Conservation (phyloP, 768 basidiomycete species). For the Pulveroboletus sp. region DNA sequence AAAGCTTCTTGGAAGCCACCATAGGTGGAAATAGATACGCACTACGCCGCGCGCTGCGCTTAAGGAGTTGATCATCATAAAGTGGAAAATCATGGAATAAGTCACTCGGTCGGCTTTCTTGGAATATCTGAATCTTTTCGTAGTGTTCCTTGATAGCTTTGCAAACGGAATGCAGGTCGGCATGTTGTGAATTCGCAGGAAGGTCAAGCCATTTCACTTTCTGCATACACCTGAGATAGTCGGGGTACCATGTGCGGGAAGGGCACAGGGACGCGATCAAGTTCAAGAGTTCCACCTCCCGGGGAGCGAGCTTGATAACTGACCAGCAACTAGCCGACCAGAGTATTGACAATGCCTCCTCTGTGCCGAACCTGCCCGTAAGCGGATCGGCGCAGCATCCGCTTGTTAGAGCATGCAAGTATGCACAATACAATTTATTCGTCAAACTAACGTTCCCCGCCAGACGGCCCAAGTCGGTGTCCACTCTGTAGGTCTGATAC, state of each 20-base stretch:
- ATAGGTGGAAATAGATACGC: conserved; percentile 7
- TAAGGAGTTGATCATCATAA: conserved; percentile 5
- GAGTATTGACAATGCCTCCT: conserved; percentile 40
- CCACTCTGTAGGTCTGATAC: conserved; percentile 30
- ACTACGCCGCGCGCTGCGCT: conserved; percentile 11
- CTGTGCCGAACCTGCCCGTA: conserved; percentile 40
- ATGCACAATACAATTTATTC: conserved; percentile 34
- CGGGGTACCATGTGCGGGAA: conserved; percentile 6
- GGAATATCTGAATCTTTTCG: conserved; percentile 7
- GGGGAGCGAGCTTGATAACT: conserved; percentile 31
- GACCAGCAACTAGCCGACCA: conserved; percentile 36
- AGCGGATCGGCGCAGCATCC: conserved; percentile 41
- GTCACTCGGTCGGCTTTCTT: not conserved
- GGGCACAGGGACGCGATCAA: conserved; percentile 34
- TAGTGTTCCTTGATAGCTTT: conserved; percentile 27
- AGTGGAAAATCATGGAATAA: not conserved
- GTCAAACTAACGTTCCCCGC: conserved; percentile 20
- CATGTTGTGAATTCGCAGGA: conserved; percentile 26
- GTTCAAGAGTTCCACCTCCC: conserved; percentile 30
- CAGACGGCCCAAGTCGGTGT: conserved; percentile 30
- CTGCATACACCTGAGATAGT: conserved; percentile 37
- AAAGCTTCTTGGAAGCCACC: not conserved
- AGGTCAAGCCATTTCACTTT: conserved; percentile 30
- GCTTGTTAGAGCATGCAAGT: conserved; percentile 44
- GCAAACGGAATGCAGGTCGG: conserved; percentile 19